Conservation (phyloP, 1,139 yeast genomes). For the Candida pseudoviswanathii region DNA sequence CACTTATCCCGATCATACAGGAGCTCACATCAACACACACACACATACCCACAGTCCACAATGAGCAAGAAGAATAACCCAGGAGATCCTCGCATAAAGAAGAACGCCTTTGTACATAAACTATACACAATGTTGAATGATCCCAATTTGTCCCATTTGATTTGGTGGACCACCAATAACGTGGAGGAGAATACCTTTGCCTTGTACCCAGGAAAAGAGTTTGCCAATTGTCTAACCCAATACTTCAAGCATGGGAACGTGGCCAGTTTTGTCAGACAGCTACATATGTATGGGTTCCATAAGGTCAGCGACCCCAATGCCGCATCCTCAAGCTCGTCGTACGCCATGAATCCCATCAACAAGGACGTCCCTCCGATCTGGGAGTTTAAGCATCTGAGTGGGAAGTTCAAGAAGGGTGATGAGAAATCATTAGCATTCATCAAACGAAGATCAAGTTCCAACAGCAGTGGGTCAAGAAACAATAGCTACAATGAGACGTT, state of each 20-base stretch:
- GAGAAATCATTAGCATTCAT: constrained; percentile 63
- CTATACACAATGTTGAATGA: constrained; percentile 61
- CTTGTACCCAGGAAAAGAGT: constrained; percentile 56
- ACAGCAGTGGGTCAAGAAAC: constrained; percentile 21
- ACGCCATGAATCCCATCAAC: constrained; percentile 16
- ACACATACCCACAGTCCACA: background rate
- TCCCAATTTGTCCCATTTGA: constrained; percentile 47
- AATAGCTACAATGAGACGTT: constrained; percentile 16
- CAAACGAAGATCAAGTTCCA: constrained; percentile 59
- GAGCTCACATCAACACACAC: background rate
- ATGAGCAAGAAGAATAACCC: constrained; percentile 25
- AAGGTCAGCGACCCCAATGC: constrained; percentile 48
- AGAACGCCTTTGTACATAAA: constrained; percentile 67
- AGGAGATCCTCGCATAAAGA: constrained; percentile 39
- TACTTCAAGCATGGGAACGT: constrained; percentile 52
- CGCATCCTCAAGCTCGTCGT: constrained; percentile 1
- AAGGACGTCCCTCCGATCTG: constrained; percentile 50
- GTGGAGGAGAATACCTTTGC: constrained; percentile 63
- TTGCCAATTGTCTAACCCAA: constrained; percentile 44
- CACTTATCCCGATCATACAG: background rate
- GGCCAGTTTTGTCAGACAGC: constrained; percentile 49
- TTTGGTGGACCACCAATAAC: constrained; percentile 76
- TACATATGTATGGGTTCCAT: constrained; percentile 54
- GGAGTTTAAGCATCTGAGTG: constrained; percentile 89
- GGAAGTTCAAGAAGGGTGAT: constrained; percentile 76